Evolutionary conservation across 495 filamentous ascomycete genomes (phyloP), one percentile per base, ranked within the genome.

Genomic region (Ramalina peruviana): DNA sequence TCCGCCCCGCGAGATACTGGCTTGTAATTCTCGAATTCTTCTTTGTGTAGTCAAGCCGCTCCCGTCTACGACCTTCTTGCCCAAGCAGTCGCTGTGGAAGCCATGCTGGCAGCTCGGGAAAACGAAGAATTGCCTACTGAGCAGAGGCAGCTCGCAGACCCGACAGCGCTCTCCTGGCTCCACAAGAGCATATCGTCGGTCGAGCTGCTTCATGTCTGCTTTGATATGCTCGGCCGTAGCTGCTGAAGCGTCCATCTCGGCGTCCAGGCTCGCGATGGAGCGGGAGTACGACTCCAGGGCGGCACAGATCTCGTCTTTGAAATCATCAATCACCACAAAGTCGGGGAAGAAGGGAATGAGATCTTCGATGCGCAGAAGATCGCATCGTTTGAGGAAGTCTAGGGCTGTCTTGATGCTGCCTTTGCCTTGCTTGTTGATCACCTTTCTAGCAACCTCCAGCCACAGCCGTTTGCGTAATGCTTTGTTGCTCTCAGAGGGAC

Each of bases 241-340:
- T 10, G 86, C 81, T 6, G 79, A 83, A 54, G 92, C 89, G 62
- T 98, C 93, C 93, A 97, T 98, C 62, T 97, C 92, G 51, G 82
- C 78, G 46, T 88, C 85, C n/a, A 98, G 68, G 1, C 68, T 72
- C 56, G 96, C 90, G 58, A 98, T 98, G 52, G 86, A 82, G 7
- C 84, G 81, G 37, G 78, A 83, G 66, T 98, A 97, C 23, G 88
- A 82, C 65, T 98, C 93, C 4, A 98, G 72, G 2, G 92, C 92
- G 0, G 78, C 72, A 69, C 92, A 98, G 20, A 98, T 97, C 60
- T 97, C 93, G 46, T 94, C 86, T 62, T 98, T 96, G 72, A 98
- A 97, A 65, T 95, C 88, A 59, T 98, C 92, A 49, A 98, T 96
- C 43, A 95, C 83, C n/a, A 96, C 87, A 55, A 98, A 98, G 60